Evolutionary conservation across 2,329 filamentous ascomycete species (phyloP), one percentile per base, ranked within the genome.

Genomic region (Scorias spongiosa): DNA sequence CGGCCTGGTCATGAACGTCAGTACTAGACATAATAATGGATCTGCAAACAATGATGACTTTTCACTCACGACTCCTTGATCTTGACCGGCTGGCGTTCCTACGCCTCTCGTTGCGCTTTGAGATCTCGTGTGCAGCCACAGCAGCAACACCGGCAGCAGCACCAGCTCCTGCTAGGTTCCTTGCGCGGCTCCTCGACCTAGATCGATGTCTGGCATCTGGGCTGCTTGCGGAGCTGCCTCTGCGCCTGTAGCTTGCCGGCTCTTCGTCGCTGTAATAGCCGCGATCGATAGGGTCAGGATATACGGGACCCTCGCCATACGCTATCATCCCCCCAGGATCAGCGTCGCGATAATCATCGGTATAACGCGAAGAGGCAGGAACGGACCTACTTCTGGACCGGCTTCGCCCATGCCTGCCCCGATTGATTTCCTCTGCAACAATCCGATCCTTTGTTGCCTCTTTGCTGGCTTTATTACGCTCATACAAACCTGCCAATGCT

Each of bases 251-350:
- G 40, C 60, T 59, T 38, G 62, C 64, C 28, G 64, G 64, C 50
- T 63, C 63, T 42, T 63, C 61, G 41, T 65, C 63, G 48, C 53
- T 58, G 49, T 59, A 56, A 47, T 59, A 57, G 29, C 56, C 59
- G 42, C 56, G 57, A 48, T 68, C 63, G 42, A 63, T 65, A 20
- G 63, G 52, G 47, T 74, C 74, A 52, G 72, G 70, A 51, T 75
- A 70, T 44, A 80, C 74, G 7, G 76, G 76, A 55, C 75, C 72
- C 56, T 71, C 68, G 50, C 76, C 77, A 58, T 81, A 80, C 57
- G 78, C 76, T 62, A 80, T 76, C 60, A 80, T 61, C 47, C 66
- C 69, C 54, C 70, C 64, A 62, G 64, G 66, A 49, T 63, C 60
- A 54, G 68, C 63, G 51, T 61, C 57, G 47, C 59, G 58, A 48